Percentiles rank a stretch among this genome's conserved stretches.
phyloP scores from a whole-genome alignment of 306 rosid genomes.

The Abrus precatorius region DNA sequence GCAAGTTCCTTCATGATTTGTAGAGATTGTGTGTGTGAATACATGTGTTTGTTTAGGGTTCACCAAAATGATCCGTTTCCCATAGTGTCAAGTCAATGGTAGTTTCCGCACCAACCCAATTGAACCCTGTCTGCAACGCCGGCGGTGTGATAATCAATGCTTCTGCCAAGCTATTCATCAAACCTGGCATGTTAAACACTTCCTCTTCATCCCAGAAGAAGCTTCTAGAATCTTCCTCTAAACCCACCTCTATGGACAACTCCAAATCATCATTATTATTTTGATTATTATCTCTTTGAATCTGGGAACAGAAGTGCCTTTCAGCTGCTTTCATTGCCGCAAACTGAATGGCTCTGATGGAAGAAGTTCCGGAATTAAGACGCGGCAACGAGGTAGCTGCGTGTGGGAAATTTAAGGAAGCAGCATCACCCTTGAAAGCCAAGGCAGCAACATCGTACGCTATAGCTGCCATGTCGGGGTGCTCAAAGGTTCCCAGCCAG shows the following conservation, averaged over 20 bases:
- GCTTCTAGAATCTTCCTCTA: slow-evolving; percentile 14
- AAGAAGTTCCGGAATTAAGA: slow-evolving; percentile 22
- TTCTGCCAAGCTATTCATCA: slow-evolving; percentile 59
- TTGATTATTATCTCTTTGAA: background rate
- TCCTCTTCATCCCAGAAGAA: slow-evolving; percentile 62
- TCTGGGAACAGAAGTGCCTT: background rate
- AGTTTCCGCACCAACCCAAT: slow-evolving; percentile 53
- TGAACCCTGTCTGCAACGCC: slow-evolving; percentile 56
- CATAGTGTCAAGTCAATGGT: slow-evolving; percentile 52
- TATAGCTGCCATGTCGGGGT: slow-evolving; percentile 77
- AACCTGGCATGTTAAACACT: slow-evolving; percentile 53
- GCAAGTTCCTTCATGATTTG: background rate
- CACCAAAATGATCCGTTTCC: slow-evolving; percentile 13
- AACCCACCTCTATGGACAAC: background rate
- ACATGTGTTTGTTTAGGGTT: slow-evolving; percentile 10
- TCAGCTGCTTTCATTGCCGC: slow-evolving; percentile 51
- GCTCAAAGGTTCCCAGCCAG: slow-evolving; percentile 75
- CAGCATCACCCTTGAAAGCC: slow-evolving; percentile 60
- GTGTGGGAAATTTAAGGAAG: slow-evolving; percentile 63
- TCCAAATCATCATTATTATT: background rate
- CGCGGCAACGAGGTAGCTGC: slow-evolving; percentile 34
- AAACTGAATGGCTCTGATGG: slow-evolving; percentile 49
- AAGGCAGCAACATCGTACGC: slow-evolving; percentile 77
- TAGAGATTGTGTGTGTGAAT: too few species aligned
- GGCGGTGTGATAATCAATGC: slow-evolving; percentile 61